These are phyloP conservation scores for Penicillium bovifimosum DNA, from an alignment of 495 filamentous ascomycete species.

Conservation along the genomic window DNA sequence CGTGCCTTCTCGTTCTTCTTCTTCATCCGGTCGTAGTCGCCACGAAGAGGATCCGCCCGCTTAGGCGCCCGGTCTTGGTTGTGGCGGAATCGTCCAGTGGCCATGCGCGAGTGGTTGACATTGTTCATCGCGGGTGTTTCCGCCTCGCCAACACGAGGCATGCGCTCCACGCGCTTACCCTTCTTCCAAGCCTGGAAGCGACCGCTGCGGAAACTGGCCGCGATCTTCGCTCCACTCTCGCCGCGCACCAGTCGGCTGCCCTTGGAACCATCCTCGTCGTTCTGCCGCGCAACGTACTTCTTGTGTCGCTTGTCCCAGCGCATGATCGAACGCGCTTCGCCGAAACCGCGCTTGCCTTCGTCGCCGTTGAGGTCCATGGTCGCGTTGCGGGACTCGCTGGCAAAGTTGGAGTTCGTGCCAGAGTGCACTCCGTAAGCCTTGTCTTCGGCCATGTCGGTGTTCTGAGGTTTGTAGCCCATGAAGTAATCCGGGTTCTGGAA, in stretches of 20 bases:
- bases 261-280: constrained; percentile 91
- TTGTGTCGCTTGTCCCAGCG: constrained; percentile 96
- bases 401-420: constrained; percentile 68
- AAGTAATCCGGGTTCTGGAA: constrained; percentile 86
- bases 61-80: constrained; percentile 82
- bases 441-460: constrained; percentile 74
- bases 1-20: constrained; percentile 82
- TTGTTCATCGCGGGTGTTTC: constrained; percentile 46
- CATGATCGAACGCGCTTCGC: constrained; percentile 65
- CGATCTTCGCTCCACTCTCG: constrained; percentile 92
- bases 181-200: constrained; percentile 89
- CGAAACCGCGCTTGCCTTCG: constrained; percentile 73
- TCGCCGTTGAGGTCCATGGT: constrained; percentile 88
- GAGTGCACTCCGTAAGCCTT: constrained; percentile 88
- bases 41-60: constrained; percentile 80
- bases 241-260: constrained; percentile 79
- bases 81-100: constrained; percentile 58
- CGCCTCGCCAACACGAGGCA: constrained; percentile 76
- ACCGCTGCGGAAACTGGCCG: constrained; percentile 85
- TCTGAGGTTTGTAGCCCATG: constrained; percentile 87
- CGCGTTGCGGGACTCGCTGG: constrained; percentile 71
- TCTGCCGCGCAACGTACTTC: constrained; percentile 84
- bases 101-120: constrained; percentile 14
- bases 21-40: constrained; percentile 86
- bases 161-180: constrained; percentile 67